Percentiles rank a stretch among this genome's conserved stretches.
Conservation (phyloP, 2,329 filamentous ascomycete genomes). For the Annulohypoxylon truncatum region DNA sequence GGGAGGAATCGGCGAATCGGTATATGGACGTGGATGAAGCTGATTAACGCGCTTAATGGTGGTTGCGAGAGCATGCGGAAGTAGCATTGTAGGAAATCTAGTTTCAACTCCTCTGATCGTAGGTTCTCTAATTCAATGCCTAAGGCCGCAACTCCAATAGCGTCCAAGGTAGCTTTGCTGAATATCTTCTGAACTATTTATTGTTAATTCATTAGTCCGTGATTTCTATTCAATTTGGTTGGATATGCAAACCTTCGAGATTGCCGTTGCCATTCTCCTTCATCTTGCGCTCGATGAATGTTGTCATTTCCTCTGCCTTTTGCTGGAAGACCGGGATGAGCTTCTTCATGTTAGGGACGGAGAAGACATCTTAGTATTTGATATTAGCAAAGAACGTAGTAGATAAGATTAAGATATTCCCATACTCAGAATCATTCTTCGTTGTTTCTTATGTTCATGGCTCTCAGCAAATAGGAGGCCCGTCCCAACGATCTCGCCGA, state of each 20-base stretch:
- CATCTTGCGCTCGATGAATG: constrained; percentile 40
- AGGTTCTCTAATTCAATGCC: constrained; percentile 52
- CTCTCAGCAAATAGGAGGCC: constrained; percentile 54
- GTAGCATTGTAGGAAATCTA: constrained; percentile 47
- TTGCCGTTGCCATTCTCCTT: constrained; percentile 32
- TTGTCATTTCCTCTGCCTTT: constrained; percentile 50
- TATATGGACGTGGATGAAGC: constrained; percentile 49
- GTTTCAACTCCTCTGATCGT: constrained; percentile 24
- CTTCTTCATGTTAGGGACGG: constrained; percentile 49
- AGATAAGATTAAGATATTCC: not conserved
- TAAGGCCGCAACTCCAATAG: constrained; percentile 51
- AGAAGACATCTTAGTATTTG: constrained; percentile 47
- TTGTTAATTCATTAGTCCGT: constrained; percentile 12
- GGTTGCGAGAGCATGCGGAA: constrained; percentile 44
- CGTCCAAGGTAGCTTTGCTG: constrained; percentile 48
- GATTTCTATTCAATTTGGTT: not conserved
- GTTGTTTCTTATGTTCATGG: constrained; percentile 51
- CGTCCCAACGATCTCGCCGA: constrained; percentile 44
- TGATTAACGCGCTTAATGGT: constrained; percentile 40
- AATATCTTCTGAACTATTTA: constrained; percentile 48
- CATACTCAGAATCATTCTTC: constrained; percentile 49
- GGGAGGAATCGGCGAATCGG: constrained; percentile 53
- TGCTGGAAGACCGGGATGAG: constrained; percentile 52
- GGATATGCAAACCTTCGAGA: constrained; percentile 28
- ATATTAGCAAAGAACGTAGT: not conserved